Conservation (phyloP, 257 asterid species). For the Nicotiana otophora region DNA sequence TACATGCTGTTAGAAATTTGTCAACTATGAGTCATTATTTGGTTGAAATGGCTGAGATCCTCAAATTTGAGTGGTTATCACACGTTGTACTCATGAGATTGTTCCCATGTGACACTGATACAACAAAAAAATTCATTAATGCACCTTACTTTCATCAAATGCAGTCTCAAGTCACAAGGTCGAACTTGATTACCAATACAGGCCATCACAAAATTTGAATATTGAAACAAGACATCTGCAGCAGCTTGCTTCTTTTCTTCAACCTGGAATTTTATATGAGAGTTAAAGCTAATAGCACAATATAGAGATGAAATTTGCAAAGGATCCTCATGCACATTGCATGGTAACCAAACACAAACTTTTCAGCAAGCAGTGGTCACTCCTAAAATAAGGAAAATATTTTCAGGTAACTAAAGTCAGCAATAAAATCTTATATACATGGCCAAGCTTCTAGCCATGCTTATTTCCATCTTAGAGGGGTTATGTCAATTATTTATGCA, state of each 20-base stretch:
- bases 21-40: background rate
- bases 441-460: background rate
- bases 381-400: background rate
- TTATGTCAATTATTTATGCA: background rate
- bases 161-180: constrained; percentile 92
- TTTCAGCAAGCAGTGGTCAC: background rate
- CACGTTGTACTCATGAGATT: background rate
- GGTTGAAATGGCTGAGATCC: background rate
- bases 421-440: background rate
- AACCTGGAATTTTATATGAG: constrained; percentile 28
- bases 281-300: background rate
- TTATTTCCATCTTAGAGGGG: background rate
- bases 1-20: background rate
- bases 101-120: background rate
- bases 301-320: background rate
- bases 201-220: constrained; percentile 80
- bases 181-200: constrained; percentile 79
- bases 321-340: background rate
- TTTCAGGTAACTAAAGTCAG: background rate
- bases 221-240: constrained; percentile 79
- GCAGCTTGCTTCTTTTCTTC: constrained; percentile 97
- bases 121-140: background rate
- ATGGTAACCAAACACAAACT: background rate
- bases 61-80: background rate
- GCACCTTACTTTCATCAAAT: constrained; percentile 79